phyloP scores from a whole-genome alignment of 1,284 basidiomycete species.

The Rhodotorula mucilaginosa region DNA sequence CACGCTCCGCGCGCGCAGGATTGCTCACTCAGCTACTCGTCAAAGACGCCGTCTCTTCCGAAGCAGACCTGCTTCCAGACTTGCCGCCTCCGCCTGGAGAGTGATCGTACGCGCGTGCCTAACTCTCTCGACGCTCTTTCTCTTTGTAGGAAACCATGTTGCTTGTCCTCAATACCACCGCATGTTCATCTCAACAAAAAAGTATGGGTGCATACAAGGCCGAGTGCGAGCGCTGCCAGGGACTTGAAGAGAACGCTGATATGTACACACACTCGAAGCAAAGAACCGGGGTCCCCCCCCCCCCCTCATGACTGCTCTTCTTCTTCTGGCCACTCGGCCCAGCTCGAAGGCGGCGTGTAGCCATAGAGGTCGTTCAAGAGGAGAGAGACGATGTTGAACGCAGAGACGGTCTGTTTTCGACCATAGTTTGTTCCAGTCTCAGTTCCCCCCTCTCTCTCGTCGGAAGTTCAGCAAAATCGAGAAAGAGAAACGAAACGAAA shows the following conservation, averaged over 20 bases:
- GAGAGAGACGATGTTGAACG: constrained; percentile 41
- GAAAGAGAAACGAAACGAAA: too few relatives aligned
- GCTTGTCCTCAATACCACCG: neutral
- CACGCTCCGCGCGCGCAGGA: constrained; percentile 13
- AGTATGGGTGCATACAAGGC: neutral
- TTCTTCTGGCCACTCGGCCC: constrained; percentile 38
- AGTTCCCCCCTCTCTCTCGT: neutral
- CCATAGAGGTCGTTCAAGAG: constrained; percentile 40
- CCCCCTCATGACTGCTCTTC: too few relatives aligned
- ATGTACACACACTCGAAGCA: too few relatives aligned
- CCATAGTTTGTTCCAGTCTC: too few relatives aligned
- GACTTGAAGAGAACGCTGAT: too few relatives aligned
- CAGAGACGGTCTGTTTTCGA: constrained; percentile 31
- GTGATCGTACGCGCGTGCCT: neutral
- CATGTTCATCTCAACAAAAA: neutral
- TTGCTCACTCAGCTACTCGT: constrained; percentile 37
- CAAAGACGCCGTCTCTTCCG: constrained; percentile 17
- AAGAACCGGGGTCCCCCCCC: too few relatives aligned
- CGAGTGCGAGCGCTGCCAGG: neutral
- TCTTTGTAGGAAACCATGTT: neutral
- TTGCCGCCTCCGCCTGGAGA: neutral
- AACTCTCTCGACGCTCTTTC: too few relatives aligned
- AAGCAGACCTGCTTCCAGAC: neutral
- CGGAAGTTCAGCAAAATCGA: neutral
- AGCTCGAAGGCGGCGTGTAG: constrained; percentile 33